phyloP scores from a whole-genome alignment of 176 grass and related monocot genomes.

The Hsuehochloa calcarea region DNA sequence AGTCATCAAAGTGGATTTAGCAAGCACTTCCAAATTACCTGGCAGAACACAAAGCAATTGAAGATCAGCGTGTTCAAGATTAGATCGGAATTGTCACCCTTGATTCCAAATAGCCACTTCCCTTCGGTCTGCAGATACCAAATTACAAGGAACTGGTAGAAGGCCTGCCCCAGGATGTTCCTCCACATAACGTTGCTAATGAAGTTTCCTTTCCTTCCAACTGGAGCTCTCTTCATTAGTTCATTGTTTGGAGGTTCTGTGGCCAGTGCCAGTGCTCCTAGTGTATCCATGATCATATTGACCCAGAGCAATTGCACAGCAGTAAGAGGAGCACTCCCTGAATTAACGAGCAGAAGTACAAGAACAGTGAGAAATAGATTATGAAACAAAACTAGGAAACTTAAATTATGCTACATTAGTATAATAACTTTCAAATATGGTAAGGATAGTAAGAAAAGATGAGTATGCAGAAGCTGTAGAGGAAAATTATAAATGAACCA shows the following conservation, averaged over 20 bases:
- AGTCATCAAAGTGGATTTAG: neutral
- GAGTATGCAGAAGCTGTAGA: neutral
- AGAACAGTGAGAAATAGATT: neutral
- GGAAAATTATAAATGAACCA: neutral
- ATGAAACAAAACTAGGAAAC: slow-evolving; percentile 15
- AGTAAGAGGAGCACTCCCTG: slow-evolving; percentile 91
- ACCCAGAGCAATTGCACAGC: slow-evolving; percentile 98
- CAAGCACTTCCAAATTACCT: slow-evolving; percentile 48
- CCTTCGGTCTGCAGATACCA: slow-evolving; percentile 96
- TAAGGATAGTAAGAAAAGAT: neutral
- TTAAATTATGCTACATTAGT: neutral
- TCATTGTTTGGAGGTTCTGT: slow-evolving; percentile 91
- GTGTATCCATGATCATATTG: slow-evolving; percentile 99
- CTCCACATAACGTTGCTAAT: slow-evolving; percentile 98
- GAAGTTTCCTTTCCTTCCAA: slow-evolving; percentile 95
- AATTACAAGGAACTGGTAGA: slow-evolving; percentile 91
- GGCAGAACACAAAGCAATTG: slow-evolving; percentile 97
- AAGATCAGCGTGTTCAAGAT: slow-evolving; percentile 92
- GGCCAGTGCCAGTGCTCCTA: slow-evolving; percentile 91
- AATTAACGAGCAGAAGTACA: slow-evolving; percentile 2
- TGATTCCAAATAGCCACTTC: slow-evolving; percentile 64
- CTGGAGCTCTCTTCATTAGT: slow-evolving; percentile 83
- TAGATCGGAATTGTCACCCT: slow-evolving; percentile 67
- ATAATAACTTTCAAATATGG: neutral
- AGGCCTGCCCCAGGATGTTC: slow-evolving; percentile 86